Conservation (phyloP, 768 basidiomycete genomes). For the Lactifluus volemus region DNA sequence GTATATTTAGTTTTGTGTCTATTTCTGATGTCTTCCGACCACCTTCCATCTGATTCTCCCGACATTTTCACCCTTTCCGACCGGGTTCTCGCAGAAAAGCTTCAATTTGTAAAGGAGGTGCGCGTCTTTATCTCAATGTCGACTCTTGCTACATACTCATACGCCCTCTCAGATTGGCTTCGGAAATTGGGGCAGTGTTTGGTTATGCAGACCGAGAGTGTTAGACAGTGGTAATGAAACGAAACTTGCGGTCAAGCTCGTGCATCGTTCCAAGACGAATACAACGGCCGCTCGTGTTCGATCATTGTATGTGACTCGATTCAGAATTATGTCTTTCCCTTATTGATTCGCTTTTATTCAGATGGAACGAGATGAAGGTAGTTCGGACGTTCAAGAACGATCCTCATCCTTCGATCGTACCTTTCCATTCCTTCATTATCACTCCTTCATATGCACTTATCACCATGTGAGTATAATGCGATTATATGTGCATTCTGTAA, state of each 20-base stretch:
- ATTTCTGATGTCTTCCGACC: constrained; percentile 24
- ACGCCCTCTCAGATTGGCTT: constrained; percentile 59
- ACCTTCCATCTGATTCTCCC: constrained; percentile 29
- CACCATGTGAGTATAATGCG: constrained; percentile 60
- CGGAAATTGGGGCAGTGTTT: constrained; percentile 91
- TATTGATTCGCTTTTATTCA: constrained; percentile 24
- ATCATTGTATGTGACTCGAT: constrained; percentile 54
- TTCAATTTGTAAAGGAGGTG: constrained; percentile 72
- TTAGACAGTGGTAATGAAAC: constrained; percentile 32
- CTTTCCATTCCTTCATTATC: constrained; percentile 90
- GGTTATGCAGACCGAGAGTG: constrained; percentile 62
- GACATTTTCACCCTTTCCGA: constrained; percentile 74
- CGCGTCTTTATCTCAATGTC: constrained; percentile 15
- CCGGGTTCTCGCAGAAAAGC: constrained; percentile 56
- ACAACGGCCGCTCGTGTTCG: constrained; percentile 85
- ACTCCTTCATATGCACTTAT: constrained; percentile 86
- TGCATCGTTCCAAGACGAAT: constrained; percentile 71
- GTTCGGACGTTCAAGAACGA: constrained; percentile 76
- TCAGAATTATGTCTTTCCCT: background rate
- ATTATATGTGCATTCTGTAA: background rate
- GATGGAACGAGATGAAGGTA: constrained; percentile 99
- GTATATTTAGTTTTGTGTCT: constrained; percentile 16
- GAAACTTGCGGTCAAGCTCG: constrained; percentile 87
- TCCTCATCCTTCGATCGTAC: constrained; percentile 86
- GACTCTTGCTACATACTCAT: constrained; percentile 5